Base-by-base conservation (phyloP, 139 green algal species). In the Closterium sp. region DNA sequence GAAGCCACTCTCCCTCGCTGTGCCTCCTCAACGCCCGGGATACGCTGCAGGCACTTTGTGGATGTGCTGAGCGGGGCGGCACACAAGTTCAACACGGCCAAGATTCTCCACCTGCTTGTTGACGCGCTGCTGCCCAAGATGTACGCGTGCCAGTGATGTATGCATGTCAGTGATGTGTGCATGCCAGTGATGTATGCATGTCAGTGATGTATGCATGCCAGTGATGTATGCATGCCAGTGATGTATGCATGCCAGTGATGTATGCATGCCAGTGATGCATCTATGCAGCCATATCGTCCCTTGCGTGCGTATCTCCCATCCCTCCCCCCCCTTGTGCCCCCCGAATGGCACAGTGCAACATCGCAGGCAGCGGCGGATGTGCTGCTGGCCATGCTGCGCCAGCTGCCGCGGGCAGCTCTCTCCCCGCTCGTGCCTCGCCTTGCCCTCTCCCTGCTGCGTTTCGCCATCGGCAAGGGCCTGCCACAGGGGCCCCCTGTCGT, bases 331-430 rank as follows among this genome's bases (percentile, higher is more conserved):
- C 62, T 79, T 13, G 17, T 79, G 62, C 17, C 62, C 62, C 17
- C 62, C 13, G 19, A 79, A 27, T 13, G 62, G 1, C 17, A 5
- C 62, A 79, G 62, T 24, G 17, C 62, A 24, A 27, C 62, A 79
- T 79, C 62, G 17, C 62, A 79, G 62, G 17, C 62, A 2, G 62
- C 62, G 19, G 62, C 62, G 62, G 62, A 79, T 79, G 21, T 87
- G 85, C 85, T 87, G 85, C 85, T 87, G 85, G 85, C 85, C 85
- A 87, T 32, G 10, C 11, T 87, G n/a, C 85, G n/a, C 85, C 85
- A 32, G n/a, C 85, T 87, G 85, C n/a, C n/a, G 22, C 85, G 28
- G 7, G 19, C n/a, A 30, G 85, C 85, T 32, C 85, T 87, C 85
- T 87, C 85, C 11, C 85, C 85, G 32, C 85, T 87, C 85, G 28